phyloP scores from a whole-genome alignment of 2,329 filamentous ascomycete genomes.

The Fusarium coffeatum region DNA sequence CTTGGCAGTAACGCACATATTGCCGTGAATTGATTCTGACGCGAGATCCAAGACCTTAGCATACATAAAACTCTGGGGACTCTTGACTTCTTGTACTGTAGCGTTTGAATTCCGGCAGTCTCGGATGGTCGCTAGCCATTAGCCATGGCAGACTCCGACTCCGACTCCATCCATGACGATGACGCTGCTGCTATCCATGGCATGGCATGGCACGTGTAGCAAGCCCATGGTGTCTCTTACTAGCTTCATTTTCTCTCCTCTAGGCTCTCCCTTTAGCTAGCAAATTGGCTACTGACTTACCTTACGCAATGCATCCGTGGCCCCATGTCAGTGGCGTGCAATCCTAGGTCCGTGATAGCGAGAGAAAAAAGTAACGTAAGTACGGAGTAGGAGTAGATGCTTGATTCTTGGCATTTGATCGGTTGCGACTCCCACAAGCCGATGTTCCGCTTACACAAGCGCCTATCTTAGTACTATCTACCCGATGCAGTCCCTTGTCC shows the following conservation, averaged over 20 bases:
- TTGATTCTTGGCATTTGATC: constrained; percentile 15
- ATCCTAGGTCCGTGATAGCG: constrained; percentile 9
- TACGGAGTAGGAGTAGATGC: not conserved
- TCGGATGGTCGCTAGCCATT: not conserved
- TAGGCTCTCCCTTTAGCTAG: not conserved
- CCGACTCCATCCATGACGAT: not conserved
- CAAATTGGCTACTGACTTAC: not conserved
- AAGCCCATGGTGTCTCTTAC: not conserved
- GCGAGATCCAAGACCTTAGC: not conserved
- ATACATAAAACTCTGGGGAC: not conserved
- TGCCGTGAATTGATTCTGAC: not conserved
- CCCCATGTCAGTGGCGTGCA: constrained; percentile 19
- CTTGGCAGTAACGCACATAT: constrained; percentile 1
- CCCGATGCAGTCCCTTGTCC: not conserved
- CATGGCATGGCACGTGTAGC: not conserved
- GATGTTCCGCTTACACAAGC: constrained; percentile 1
- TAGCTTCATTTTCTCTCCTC: not conserved
- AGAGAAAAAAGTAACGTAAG: not conserved
- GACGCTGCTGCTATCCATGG: not conserved
- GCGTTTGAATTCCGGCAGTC: not conserved
- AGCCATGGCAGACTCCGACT: not conserved
- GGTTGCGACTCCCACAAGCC: constrained; percentile 24
- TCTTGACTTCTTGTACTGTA: constrained; percentile 6
- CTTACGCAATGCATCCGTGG: constrained; percentile 19
- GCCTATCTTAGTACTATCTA: not conserved